Evolutionary conservation across 257 asterid species (phyloP).

Genomic region (Solanum pimpinellifolium): DNA sequence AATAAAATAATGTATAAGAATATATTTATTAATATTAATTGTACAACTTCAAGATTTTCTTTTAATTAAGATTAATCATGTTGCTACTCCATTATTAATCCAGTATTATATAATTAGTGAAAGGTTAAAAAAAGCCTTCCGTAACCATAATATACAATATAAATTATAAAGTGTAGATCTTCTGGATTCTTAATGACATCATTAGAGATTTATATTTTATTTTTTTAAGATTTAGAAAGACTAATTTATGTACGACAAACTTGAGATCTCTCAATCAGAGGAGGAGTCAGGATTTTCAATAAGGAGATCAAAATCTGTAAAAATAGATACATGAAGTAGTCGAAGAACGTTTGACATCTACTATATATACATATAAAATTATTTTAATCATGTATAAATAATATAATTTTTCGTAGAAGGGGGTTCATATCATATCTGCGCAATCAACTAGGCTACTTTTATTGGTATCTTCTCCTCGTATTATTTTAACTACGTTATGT

Average conservation of each 20-base stretch:
- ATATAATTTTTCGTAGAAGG: too few relatives aligned
- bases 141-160: too few relatives aligned
- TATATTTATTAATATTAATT: neutral
- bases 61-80: neutral
- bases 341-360: too few relatives aligned
- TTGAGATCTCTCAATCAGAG: too few relatives aligned
- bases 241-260: too few relatives aligned
- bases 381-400: too few relatives aligned
- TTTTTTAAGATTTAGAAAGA: neutral
- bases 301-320: too few relatives aligned
- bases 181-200: neutral
- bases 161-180: neutral
- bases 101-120: neutral
- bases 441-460: neutral
- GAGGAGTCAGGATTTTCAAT: too few relatives aligned
- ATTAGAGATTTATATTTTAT: neutral
- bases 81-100: neutral
- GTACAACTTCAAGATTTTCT: neutral
- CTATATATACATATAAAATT: too few relatives aligned
- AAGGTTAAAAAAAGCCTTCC: neutral
- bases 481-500: too few relatives aligned
- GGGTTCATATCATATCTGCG: neutral
- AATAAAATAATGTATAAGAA: neutral
- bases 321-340: too few relatives aligned
- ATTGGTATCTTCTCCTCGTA: too few relatives aligned